Conservation (phyloP, 768 basidiomycete genomes). For the Tephrocybe rancida region DNA sequence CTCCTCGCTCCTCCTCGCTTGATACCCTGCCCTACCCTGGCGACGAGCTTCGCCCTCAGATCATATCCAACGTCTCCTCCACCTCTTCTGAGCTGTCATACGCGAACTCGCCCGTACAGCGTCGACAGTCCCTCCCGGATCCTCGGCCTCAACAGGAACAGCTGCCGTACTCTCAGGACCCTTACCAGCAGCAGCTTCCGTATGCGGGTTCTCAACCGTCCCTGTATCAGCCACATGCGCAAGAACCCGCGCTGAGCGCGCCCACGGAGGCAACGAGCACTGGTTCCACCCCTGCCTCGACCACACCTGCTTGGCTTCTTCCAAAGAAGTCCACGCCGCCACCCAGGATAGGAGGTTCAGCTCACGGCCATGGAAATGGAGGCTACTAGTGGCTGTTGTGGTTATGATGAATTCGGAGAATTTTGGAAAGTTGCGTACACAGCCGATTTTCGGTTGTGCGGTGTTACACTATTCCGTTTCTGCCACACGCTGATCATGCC, state of each 20-base stretch:
- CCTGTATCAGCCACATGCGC: slow-evolving; percentile 10
- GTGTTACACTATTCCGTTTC: no score
- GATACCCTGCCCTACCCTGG: slow-evolving; percentile 22
- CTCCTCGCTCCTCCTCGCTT: slow-evolving; percentile 2
- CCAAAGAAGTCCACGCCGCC: slow-evolving; percentile 37
- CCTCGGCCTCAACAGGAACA: slow-evolving; percentile 11
- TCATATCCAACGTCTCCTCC: not conserved
- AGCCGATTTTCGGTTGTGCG: no score
- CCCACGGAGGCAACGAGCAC: not conserved
- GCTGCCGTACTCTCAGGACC: slow-evolving; percentile 3
- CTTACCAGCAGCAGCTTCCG: slow-evolving; percentile 1
- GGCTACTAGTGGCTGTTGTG: no score
- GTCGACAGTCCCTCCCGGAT: slow-evolving; percentile 3
- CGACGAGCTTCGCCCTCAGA: slow-evolving; percentile 3
- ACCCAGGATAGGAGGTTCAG: slow-evolving; percentile 8
- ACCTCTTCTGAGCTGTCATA: slow-evolving; percentile 10
- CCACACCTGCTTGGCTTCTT: slow-evolving; percentile 47
- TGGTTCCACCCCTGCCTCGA: not conserved
- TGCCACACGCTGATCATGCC: no score
- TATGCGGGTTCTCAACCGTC: slow-evolving; percentile 1
- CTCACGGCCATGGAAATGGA: not conserved
- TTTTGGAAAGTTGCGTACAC: no score
- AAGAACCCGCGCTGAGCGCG: slow-evolving; percentile 4
- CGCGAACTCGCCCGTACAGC: slow-evolving; percentile 7
- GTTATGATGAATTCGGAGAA: no score